Evolutionary conservation across 2,329 filamentous ascomycete species (phyloP).

Genomic region (Diaporthe helianthi): DNA sequence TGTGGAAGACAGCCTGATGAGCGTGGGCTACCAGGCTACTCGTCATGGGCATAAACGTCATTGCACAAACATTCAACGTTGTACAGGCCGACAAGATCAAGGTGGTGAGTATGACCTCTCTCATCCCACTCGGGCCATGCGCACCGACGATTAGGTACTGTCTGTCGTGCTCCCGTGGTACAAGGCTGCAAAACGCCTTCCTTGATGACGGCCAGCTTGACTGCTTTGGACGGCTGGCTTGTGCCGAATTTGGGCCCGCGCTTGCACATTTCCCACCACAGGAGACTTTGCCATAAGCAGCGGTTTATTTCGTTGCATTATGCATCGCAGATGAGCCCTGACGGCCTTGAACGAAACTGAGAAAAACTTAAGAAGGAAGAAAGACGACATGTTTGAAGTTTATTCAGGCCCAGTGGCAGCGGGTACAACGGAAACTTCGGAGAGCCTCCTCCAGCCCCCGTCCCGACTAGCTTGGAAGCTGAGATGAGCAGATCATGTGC

Average conservation of each 20-base stretch:
- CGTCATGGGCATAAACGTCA: conserved; percentile 7
- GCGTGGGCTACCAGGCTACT: not conserved
- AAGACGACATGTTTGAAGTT: conserved; percentile 1
- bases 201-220: conserved; percentile 12
- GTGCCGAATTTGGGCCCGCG: conserved; percentile 2
- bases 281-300: not conserved
- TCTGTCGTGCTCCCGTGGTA: conserved; percentile 8
- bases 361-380: not conserved
- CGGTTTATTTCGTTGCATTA: conserved; percentile 9
- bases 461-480: conserved; percentile 11
- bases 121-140: conserved; percentile 2
- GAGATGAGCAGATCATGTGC: conserved; percentile 18
- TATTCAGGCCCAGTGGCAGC: not conserved
- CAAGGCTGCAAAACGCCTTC: not conserved
- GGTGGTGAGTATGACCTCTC: not conserved
- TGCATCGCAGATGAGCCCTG: conserved; percentile 7
- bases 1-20: not conserved
- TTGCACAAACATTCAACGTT: not conserved
- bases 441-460: conserved; percentile 20
- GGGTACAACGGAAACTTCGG: conserved; percentile 5
- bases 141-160: not conserved
- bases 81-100: conserved; percentile 5
- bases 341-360: not conserved
- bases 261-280: not conserved
- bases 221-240: not conserved